These are phyloP conservation scores for Saccharomyces hybrid DNA, from an alignment of 1,139 yeast species.

Conservation along the genomic window DNA sequence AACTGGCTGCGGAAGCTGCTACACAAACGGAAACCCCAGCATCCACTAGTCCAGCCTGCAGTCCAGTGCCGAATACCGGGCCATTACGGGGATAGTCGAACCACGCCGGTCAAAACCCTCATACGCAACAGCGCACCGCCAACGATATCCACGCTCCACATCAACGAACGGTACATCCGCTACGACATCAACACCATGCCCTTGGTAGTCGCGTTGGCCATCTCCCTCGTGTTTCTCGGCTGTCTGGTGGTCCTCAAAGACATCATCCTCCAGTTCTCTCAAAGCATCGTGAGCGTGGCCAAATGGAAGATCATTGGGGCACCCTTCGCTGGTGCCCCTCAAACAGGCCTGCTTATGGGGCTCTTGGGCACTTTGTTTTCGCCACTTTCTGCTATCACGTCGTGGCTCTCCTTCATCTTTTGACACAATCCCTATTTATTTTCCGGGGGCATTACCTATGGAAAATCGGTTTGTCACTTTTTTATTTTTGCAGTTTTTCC, in stretches of 20 bases:
- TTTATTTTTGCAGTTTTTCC: background rate
- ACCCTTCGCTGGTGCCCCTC: background rate
- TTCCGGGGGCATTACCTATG: constrained; percentile 1
- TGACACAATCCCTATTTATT: background rate
- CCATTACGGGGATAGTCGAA: background rate
- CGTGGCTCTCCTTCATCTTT: background rate
- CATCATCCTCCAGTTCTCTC: background rate
- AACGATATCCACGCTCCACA: background rate
- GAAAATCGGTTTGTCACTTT: background rate
- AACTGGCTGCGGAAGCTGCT: background rate
- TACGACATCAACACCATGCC: background rate
- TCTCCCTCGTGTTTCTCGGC: background rate
- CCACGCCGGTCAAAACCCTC: no score
- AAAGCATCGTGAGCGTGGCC: background rate
- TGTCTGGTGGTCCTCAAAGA: background rate
- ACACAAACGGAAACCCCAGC: background rate
- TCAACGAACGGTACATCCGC: background rate
- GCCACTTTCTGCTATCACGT: background rate
- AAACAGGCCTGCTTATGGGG: background rate
- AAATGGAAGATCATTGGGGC: background rate
- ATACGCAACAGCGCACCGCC: background rate
- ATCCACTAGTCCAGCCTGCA: background rate
- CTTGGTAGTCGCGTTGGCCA: background rate
- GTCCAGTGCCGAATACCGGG: background rate
- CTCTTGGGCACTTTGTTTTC: background rate